Conservation (phyloP, 1,284 basidiomycete species). For the Psilocybe mexicana region DNA sequence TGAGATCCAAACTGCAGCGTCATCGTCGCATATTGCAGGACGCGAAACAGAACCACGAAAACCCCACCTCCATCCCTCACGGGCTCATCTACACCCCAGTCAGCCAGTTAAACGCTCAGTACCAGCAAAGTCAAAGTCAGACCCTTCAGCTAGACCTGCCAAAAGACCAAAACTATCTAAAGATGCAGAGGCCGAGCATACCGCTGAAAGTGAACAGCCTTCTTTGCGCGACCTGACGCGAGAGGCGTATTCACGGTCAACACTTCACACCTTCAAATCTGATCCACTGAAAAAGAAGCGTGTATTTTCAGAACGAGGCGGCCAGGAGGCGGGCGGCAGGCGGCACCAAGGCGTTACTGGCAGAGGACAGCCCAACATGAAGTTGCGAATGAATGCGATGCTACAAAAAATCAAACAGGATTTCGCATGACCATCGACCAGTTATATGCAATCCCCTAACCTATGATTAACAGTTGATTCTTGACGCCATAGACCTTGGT, state of each 20-base stretch:
- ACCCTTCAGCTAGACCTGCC: slow-evolving; percentile 4
- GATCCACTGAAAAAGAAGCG: slow-evolving; percentile 38
- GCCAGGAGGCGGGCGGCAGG: slow-evolving; percentile 22
- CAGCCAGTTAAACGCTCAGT: slow-evolving; percentile 14
- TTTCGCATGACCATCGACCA: slow-evolving; percentile 16
- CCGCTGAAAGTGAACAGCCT: slow-evolving; percentile 16
- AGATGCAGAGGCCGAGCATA: slow-evolving; percentile 4
- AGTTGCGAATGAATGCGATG: slow-evolving; percentile 75
- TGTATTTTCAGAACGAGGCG: slow-evolving; percentile 14
- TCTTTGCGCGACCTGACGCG: slow-evolving; percentile 59
- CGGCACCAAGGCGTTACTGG: slow-evolving; percentile 28
- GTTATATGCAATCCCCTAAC: neutral
- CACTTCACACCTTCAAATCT: slow-evolving; percentile 57
- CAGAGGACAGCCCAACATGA: slow-evolving; percentile 75
- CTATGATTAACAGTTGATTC: too few relatives aligned
- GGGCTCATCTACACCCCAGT: slow-evolving; percentile 27
- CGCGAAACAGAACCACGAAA: slow-evolving; percentile 13
- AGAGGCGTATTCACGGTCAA: slow-evolving; percentile 60
- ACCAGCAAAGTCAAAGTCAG: slow-evolving; percentile 1
- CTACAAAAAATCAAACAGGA: slow-evolving; percentile 75
- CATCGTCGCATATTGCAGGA: neutral
- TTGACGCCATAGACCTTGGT: too few relatives aligned
- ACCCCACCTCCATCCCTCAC: slow-evolving; percentile 26
- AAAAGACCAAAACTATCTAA: slow-evolving; percentile 18
- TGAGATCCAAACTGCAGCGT: slow-evolving; percentile 3